These are phyloP conservation scores for Gnomoniopsis smithogilvyi DNA, from an alignment of 2,329 filamentous ascomycete species.

Conservation along the genomic window DNA sequence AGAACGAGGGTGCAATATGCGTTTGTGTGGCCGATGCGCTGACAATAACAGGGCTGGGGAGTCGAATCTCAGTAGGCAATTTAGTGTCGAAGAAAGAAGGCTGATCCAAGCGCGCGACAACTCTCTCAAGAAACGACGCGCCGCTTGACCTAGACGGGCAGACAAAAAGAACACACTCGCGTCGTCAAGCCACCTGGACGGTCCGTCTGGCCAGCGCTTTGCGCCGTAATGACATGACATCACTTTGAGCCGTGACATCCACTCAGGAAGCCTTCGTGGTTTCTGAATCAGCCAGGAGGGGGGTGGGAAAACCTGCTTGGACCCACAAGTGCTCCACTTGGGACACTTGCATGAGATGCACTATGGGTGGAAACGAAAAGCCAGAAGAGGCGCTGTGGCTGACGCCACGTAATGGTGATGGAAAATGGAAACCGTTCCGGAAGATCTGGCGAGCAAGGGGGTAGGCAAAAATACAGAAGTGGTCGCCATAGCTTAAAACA, in stretches of 20 bases:
- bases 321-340: neutral
- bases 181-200: too few species aligned
- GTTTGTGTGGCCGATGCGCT: too few species aligned
- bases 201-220: too few species aligned
- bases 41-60: neutral
- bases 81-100: neutral
- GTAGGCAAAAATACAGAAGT: neutral
- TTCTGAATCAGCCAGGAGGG: slow-evolving; percentile 4
- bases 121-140: neutral
- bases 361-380: neutral
- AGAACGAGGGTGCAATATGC: neutral
- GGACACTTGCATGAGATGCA: slow-evolving; percentile 6
- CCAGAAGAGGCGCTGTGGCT: slow-evolving; percentile 3
- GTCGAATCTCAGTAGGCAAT: too few species aligned
- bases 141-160: too few species aligned
- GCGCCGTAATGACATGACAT: slow-evolving; percentile 8
- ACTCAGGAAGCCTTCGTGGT: neutral
- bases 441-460: neutral
- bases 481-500: too few species aligned
- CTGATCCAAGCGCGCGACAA: neutral
- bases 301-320: slow-evolving; percentile 13
- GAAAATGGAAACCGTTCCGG: neutral
- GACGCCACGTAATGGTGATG: slow-evolving; percentile 2
- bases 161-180: too few species aligned
- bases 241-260: neutral